Conservation (phyloP, 2,329 filamentous ascomycete genomes). For the Albophoma yamanashiensis region DNA sequence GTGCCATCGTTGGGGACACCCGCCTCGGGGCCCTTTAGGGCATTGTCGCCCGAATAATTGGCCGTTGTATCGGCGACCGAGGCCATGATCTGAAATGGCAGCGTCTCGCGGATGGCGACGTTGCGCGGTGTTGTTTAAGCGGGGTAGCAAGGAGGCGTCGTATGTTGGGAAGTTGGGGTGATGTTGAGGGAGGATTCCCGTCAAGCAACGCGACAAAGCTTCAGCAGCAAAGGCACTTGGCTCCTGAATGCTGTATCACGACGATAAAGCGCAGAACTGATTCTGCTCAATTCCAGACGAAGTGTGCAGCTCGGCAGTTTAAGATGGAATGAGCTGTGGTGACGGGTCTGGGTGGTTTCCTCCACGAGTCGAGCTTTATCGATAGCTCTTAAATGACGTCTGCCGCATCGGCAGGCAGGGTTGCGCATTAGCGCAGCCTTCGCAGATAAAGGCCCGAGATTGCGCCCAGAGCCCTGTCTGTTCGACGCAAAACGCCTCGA, state of each 20-base stretch:
- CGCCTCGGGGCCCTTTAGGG: constrained; percentile 28
- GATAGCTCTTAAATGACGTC: constrained; percentile 1
- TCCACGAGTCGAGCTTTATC: background rate
- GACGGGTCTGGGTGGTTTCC: background rate
- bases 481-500: background rate
- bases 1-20: constrained; percentile 59
- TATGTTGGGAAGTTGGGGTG: background rate
- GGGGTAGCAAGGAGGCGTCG: background rate
- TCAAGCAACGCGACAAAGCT: background rate
- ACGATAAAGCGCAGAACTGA: background rate
- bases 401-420: background rate
- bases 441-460: background rate
- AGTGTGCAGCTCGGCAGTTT: background rate
- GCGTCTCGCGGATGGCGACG: background rate
- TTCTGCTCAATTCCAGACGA: background rate
- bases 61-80: background rate
- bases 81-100: background rate
- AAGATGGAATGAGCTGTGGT: background rate
- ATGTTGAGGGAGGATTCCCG: background rate
- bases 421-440: background rate
- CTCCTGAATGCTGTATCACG: background rate
- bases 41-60: background rate
- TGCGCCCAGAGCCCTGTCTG: background rate
- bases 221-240: background rate
- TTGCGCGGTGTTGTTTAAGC: background rate